Conservation (phyloP, 2,329 filamentous ascomycete genomes). For the Juglanconis juglandina region DNA sequence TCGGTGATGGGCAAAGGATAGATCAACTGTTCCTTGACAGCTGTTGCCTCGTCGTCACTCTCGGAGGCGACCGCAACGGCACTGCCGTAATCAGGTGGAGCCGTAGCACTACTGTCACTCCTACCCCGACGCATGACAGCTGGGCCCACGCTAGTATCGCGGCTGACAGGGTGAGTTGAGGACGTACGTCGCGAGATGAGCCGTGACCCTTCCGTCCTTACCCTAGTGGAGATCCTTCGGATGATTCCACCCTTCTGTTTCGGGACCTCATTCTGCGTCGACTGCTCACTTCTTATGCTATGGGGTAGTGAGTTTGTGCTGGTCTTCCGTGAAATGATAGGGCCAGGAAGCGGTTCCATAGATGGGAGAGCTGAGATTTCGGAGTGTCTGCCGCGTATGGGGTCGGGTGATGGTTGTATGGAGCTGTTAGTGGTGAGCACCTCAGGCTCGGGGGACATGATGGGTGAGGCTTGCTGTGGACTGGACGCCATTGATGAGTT, state of each 20-base stretch:
- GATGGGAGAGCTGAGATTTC: constrained; percentile 5
- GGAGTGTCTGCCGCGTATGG: constrained; percentile 48
- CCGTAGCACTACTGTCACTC: constrained; percentile 82
- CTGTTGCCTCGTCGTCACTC: constrained; percentile 46
- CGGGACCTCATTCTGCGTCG: constrained; percentile 47
- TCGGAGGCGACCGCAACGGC: constrained; percentile 51
- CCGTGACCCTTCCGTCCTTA: constrained; percentile 54
- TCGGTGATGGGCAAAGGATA: constrained; percentile 40
- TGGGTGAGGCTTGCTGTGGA: constrained; percentile 53
- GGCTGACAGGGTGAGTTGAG: constrained; percentile 70
- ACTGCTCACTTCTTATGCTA: constrained; percentile 52
- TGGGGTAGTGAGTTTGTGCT: constrained; percentile 64
- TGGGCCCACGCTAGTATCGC: constrained; percentile 85
- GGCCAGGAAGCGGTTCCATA: constrained; percentile 52
- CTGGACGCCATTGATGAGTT: constrained; percentile 54
- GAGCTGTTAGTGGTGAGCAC: constrained; percentile 59
- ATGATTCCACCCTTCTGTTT: constrained; percentile 57
- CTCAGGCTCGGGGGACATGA: constrained; percentile 52
- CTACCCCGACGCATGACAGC: constrained; percentile 75
- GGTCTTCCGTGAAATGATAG: constrained; percentile 59
- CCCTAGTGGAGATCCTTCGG: constrained; percentile 78
- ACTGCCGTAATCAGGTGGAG: constrained; percentile 44
- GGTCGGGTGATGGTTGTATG: constrained; percentile 65
- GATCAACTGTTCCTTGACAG: constrained; percentile 46
- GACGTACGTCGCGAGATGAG: constrained; percentile 64